Conservation (phyloP, 2,329 filamentous ascomycete genomes). For the Fusarium nisikadoi region DNA sequence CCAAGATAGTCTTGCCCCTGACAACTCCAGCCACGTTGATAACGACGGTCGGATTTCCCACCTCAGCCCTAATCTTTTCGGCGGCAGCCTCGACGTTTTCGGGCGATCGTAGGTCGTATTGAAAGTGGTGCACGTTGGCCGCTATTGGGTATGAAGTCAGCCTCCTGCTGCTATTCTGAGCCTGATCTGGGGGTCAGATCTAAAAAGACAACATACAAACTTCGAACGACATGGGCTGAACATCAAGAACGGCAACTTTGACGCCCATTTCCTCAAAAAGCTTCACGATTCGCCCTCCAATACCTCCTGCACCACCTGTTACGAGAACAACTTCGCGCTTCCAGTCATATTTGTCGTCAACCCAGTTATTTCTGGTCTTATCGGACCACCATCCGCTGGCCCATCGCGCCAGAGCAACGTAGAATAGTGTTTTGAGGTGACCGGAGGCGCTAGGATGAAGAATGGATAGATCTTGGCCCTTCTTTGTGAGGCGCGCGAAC, state of each 20-base stretch:
- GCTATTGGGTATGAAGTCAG: constrained; percentile 38
- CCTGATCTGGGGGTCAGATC: neutral
- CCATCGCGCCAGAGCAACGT: constrained; percentile 43
- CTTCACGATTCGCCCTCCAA: constrained; percentile 73
- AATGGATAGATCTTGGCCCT: constrained; percentile 65
- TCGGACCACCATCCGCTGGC: constrained; percentile 49
- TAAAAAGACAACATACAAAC: constrained; percentile 51
- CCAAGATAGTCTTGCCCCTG: constrained; percentile 70
- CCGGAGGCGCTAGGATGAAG: constrained; percentile 63
- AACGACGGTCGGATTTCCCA: constrained; percentile 74
- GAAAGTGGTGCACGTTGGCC: constrained; percentile 72
- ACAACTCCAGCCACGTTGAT: constrained; percentile 78
- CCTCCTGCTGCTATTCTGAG: neutral
- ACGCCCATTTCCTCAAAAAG: constrained; percentile 72
- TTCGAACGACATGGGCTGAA: constrained; percentile 68
- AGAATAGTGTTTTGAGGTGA: constrained; percentile 55
- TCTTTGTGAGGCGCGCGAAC: constrained; percentile 70
- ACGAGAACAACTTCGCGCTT: constrained; percentile 75
- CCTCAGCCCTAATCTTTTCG: constrained; percentile 60
- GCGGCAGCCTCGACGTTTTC: constrained; percentile 63
- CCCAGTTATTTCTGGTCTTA: constrained; percentile 51
- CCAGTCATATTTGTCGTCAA: constrained; percentile 68
- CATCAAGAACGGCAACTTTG: constrained; percentile 77
- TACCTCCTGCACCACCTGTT: constrained; percentile 79
- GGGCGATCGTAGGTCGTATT: constrained; percentile 74